A percentile compares a stretch with the other conserved stretches of the same genome.
These are phyloP conservation scores for Erysimum cheiranthoides DNA, from an alignment of 345 rosid species.

Conservation along the genomic window DNA sequence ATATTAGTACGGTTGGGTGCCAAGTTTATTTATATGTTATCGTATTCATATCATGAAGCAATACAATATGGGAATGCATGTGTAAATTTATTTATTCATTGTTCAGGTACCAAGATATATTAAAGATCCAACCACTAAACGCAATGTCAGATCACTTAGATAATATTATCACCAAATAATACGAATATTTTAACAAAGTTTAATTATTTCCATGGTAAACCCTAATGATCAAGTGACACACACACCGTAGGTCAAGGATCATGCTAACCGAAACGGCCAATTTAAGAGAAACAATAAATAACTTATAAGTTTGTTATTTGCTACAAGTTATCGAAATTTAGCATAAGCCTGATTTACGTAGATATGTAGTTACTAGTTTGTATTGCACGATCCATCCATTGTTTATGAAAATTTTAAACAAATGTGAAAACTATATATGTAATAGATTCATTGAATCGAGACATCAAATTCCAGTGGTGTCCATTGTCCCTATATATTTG, in stretches of 20 bases:
- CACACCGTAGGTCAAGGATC: conserved; percentile 39
- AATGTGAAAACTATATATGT: neutral
- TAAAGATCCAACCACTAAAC: conserved; percentile 37
- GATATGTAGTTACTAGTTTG: neutral
- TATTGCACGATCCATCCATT: neutral
- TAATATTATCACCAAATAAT: conserved; percentile 39
- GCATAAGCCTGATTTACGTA: neutral
- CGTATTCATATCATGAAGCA: conserved; percentile 7
- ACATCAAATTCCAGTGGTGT: neutral
- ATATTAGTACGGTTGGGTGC: conserved; percentile 1
- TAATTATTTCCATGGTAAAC: conserved; percentile 27
- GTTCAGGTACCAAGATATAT: conserved; percentile 24
- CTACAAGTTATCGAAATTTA: neutral
- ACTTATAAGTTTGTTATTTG: neutral
- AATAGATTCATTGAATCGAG: conserved; percentile 6
- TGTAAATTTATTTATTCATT: conserved; percentile 20
- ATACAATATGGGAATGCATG: conserved; percentile 22
- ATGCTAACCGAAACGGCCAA: conserved; percentile 27
- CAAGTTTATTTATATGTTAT: conserved; percentile 12
- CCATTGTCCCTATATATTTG: neutral
- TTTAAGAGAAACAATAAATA: neutral
- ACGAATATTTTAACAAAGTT: neutral
- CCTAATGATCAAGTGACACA: conserved; percentile 34
- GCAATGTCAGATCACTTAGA: conserved; percentile 37
- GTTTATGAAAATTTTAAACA: neutral